Percentiles rank a stretch among this genome's conserved stretches.
Evolutionary conservation across 2,329 filamentous ascomycete genomes (phyloP).

Genomic region (Hypoxylon sp.): DNA sequence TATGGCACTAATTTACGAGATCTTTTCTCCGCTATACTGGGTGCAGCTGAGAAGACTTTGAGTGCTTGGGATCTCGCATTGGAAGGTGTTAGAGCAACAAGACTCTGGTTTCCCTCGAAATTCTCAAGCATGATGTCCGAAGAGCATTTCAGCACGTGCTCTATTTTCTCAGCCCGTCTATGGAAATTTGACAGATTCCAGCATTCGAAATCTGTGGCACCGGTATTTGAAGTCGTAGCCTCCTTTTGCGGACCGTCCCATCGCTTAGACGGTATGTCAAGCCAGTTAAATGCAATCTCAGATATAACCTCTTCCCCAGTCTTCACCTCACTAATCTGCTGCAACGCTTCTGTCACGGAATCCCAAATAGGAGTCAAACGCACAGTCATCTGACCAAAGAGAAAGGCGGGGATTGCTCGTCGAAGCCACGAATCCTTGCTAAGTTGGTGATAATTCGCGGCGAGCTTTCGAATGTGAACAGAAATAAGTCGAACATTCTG

Average conservation of each 20-base stretch:
- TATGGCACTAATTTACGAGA: conserved; percentile 89
- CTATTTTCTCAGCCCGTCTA: conserved; percentile 65
- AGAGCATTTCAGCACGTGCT: conserved; percentile 67
- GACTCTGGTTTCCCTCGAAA: conserved; percentile 76
- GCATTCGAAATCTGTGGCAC: conserved; percentile 86
- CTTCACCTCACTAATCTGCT: conserved; percentile 79
- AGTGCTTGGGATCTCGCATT: conserved; percentile 83
- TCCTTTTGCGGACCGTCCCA: conserved; percentile 63
- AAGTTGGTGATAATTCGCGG: conserved; percentile 73
- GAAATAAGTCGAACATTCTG: conserved; percentile 83
- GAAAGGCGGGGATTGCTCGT: conserved; percentile 82
- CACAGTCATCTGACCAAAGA: conserved; percentile 91
- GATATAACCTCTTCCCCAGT: conserved; percentile 81
- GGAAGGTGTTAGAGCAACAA: conserved; percentile 64
- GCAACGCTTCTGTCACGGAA: conserved; percentile 81
- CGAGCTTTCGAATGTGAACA: conserved; percentile 87
- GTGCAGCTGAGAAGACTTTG: conserved; percentile 80
- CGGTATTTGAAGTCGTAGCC: conserved; percentile 55
- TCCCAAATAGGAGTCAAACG: conserved; percentile 90
- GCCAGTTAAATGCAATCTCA: conserved; percentile 83
- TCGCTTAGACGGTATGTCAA: conserved; percentile 71
- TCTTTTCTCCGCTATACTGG: conserved; percentile 85
- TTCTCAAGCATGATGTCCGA: conserved; percentile 71
- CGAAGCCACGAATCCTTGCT: conserved; percentile 75
- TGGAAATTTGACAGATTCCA: conserved; percentile 77